A percentile compares a stretch with the other conserved stretches of the same genome.
Conservation (phyloP, 169 alveolate species). For the Babesia bovis region DNA sequence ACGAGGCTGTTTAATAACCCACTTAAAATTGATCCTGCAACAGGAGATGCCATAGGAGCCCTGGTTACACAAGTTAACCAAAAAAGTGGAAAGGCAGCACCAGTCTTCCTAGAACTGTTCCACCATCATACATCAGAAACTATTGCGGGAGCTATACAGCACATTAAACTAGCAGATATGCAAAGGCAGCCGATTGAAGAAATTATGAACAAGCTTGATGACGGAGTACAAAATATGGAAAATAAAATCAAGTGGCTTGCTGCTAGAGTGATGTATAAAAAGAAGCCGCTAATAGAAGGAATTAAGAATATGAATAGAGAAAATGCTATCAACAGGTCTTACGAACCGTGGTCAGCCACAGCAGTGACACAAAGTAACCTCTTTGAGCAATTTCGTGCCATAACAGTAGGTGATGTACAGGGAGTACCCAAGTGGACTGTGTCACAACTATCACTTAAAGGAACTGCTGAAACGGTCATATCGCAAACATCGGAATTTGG, state of each 20-base stretch:
- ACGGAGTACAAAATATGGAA: constrained; percentile 39
- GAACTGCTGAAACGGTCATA: constrained; percentile 43
- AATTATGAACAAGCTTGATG: constrained; percentile 42
- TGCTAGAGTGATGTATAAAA: constrained; percentile 52
- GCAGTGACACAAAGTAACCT: constrained; percentile 25
- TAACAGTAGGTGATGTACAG: constrained; percentile 33
- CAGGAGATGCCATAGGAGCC: constrained; percentile 63
- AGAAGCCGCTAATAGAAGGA: constrained; percentile 43
- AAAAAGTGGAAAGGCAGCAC: constrained; percentile 60
- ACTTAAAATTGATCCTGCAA: constrained; percentile 36
- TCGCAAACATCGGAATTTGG: constrained; percentile 59
- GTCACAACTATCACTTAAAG: constrained; percentile 37
- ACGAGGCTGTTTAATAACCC: constrained; percentile 16
- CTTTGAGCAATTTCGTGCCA: constrained; percentile 32
- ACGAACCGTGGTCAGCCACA: constrained; percentile 51
- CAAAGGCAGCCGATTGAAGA: constrained; percentile 55
- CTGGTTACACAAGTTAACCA: constrained; percentile 46
- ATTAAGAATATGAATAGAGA: constrained; percentile 36
- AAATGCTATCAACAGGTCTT: constrained; percentile 25
- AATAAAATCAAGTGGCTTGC: constrained; percentile 45
- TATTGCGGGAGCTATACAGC: constrained; percentile 45
- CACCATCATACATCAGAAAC: constrained; percentile 45
- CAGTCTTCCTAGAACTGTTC: constrained; percentile 52
- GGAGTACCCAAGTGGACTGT: constrained; percentile 64
- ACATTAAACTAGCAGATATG: constrained; percentile 60